Conservation (phyloP, 495 filamentous ascomycete species). For the Pseudotulostoma volvatum region DNA sequence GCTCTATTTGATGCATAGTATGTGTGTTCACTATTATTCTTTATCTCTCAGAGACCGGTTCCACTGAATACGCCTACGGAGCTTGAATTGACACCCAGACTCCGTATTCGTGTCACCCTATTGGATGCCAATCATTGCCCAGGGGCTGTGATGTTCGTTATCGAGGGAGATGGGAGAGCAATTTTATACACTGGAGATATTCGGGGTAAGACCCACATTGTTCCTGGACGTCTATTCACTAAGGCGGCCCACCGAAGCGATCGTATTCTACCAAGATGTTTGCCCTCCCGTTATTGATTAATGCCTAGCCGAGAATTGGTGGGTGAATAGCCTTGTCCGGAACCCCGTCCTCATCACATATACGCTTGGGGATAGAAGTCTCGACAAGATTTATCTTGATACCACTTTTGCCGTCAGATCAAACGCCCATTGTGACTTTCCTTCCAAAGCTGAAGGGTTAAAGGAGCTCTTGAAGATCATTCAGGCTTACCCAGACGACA, state of each 20-base stretch:
- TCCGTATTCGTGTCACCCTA: slow-evolving; percentile 60
- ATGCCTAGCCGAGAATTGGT: slow-evolving; percentile 44
- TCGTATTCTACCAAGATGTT: neutral
- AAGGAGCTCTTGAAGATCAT: slow-evolving; percentile 58
- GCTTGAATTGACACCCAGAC: slow-evolving; percentile 55
- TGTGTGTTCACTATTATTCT: neutral
- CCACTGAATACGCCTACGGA: slow-evolving; percentile 67
- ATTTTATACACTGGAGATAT: slow-evolving; percentile 91
- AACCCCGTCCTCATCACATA: slow-evolving; percentile 67
- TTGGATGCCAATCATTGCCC: slow-evolving; percentile 88
- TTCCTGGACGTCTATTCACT: neutral
- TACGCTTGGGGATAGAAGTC: slow-evolving; percentile 40
- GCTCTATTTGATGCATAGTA: too few species aligned
- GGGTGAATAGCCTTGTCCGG: slow-evolving; percentile 45
- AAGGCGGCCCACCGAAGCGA: neutral
- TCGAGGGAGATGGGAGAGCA: slow-evolving; percentile 60
- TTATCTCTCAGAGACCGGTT: slow-evolving; percentile 45
- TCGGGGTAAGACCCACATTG: slow-evolving; percentile 36
- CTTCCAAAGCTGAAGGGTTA: slow-evolving; percentile 52
- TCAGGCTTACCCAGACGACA: slow-evolving; percentile 50
- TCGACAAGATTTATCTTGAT: slow-evolving; percentile 78
- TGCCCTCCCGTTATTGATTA: neutral
- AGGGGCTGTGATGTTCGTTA: slow-evolving; percentile 87
- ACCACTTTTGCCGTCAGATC: slow-evolving; percentile 52
- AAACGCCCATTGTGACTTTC: slow-evolving; percentile 32